Conservation (phyloP, 2,329 filamentous ascomycete genomes). For the Aspergillus brasiliensis region DNA sequence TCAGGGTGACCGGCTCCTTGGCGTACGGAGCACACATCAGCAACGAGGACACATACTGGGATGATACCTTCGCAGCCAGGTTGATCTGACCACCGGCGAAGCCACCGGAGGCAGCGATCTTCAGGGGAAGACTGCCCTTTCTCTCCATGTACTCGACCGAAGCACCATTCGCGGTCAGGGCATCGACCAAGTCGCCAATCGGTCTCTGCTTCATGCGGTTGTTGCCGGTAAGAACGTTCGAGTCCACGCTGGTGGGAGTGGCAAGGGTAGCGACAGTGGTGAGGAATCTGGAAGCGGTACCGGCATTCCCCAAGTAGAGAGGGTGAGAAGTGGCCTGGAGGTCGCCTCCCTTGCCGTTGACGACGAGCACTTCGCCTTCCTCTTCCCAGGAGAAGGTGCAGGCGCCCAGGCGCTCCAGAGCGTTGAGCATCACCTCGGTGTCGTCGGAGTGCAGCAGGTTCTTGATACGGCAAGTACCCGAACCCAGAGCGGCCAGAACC, state of each 20-base stretch:
- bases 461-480: constrained; percentile 81
- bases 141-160: constrained; percentile 81
- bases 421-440: constrained; percentile 94
- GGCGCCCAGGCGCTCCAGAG: constrained; percentile 80
- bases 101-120: constrained; percentile 78
- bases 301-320: constrained; percentile 93
- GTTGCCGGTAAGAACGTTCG: constrained; percentile 88
- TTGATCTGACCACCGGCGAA: constrained; percentile 86
- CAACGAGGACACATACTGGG: constrained; percentile 97
- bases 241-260: constrained; percentile 61
- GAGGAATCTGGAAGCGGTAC: constrained; percentile 91
- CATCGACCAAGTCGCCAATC: constrained; percentile 90
- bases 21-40: constrained; percentile 97
- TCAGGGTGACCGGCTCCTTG: constrained; percentile 87
- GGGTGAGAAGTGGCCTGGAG: constrained; percentile 74
- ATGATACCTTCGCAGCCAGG: constrained; percentile 91
- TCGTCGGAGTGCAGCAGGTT: constrained; percentile 96
- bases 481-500: constrained; percentile 86
- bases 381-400: constrained; percentile 94
- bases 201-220: constrained; percentile 94
- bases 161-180: constrained; percentile 84
- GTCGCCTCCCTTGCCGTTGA: constrained; percentile 86
- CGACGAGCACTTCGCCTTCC: constrained; percentile 84
- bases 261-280: constrained; percentile 89
- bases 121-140: constrained; percentile 79